Evolutionary conservation across 2,329 filamentous ascomycete genomes (phyloP), one percentile per base, ranked within the genome.

Genomic region (Lecanosticta acicola): DNA sequence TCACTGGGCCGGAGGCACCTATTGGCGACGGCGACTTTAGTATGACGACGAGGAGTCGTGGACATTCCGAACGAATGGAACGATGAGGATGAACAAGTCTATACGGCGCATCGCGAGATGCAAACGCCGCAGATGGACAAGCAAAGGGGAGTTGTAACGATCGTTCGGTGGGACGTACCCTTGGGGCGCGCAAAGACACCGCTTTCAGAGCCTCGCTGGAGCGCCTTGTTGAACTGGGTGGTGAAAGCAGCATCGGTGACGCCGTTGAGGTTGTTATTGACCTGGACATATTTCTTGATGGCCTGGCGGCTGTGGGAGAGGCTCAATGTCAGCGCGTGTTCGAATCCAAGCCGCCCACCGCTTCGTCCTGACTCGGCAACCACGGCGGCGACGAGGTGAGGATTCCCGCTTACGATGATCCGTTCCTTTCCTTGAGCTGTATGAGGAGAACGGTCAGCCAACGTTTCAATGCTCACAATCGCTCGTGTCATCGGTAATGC

Each of bases 131-230:
- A 34, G 43, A 45, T 32, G 49, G 32, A 26, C 29, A 17, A 49
- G 32, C 19, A 36, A 52, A 39, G 26, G 35, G 19, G 34, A 34
- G 46, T 53, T 46, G 50, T 32, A 50, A 32, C 40, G 48, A 60
- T 57, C 55, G 54, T 51, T 59, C 20, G 45, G 46, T 44, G 50
- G 49, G 39, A 75, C 80, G 58, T 78, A 88, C 88, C 89, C 81
- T 95, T 95, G 64, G 89, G 90, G 68, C 91, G 88, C 64, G 83
- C 78, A 66, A 95, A 95, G 61, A 86, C 78, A 53, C 86, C 87
- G 77, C 85, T 89, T 63, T 94, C 87, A 60, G 90, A 88, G 68
- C 89, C 89, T 49, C 75, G 72, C 71, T 84, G 81, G 66, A 94
- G 76, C 43, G 87, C 87, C 70, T 84, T 85, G 81, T 93, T 93